These are phyloP conservation scores for Petunia hybrid DNA, from an alignment of 305 asterid genomes.

Conservation along the genomic window DNA sequence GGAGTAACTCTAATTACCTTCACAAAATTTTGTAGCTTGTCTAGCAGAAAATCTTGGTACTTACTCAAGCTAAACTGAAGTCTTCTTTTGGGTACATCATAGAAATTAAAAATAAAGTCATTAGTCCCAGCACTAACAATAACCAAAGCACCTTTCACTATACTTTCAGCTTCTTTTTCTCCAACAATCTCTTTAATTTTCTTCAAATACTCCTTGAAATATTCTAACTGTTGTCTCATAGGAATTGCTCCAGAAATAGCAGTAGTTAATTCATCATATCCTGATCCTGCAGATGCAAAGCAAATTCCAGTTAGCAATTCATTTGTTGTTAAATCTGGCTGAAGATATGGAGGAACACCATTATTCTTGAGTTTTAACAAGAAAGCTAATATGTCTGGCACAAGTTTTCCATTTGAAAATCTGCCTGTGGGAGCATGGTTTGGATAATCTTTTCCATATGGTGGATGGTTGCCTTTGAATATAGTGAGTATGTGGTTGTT, in stretches of 20 bases:
- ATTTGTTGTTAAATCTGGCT: conserved; percentile 35
- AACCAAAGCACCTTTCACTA: conserved; percentile 38
- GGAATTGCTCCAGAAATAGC: conserved; percentile 32
- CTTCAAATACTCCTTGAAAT: conserved; percentile 33
- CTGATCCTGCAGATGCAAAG: conserved; percentile 44
- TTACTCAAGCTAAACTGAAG: conserved; percentile 29
- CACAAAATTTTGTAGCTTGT: conserved; percentile 38
- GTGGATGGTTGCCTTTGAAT: conserved; percentile 34
- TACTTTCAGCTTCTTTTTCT: conserved; percentile 33
- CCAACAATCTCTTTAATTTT: conserved; percentile 35
- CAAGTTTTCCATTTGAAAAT: conserved; percentile 43
- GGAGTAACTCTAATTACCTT: conserved; percentile 29
- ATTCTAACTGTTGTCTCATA: conserved; percentile 35
- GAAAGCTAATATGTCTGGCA: conserved; percentile 36
- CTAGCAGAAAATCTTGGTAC: conserved; percentile 40
- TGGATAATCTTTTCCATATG: conserved; percentile 37
- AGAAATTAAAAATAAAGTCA: conserved; percentile 40
- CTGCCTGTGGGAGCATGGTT: conserved; percentile 37
- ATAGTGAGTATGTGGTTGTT: conserved; percentile 33
- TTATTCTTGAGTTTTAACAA: conserved; percentile 36
- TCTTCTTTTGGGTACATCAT: conserved; percentile 34
- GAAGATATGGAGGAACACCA: conserved; percentile 39
- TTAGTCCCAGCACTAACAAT: conserved; percentile 43
- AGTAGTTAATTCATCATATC: conserved; percentile 37
- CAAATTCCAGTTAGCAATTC: conserved; percentile 37